Conservation (phyloP, 768 basidiomycete species). For the Melanogaster broomeanus region DNA sequence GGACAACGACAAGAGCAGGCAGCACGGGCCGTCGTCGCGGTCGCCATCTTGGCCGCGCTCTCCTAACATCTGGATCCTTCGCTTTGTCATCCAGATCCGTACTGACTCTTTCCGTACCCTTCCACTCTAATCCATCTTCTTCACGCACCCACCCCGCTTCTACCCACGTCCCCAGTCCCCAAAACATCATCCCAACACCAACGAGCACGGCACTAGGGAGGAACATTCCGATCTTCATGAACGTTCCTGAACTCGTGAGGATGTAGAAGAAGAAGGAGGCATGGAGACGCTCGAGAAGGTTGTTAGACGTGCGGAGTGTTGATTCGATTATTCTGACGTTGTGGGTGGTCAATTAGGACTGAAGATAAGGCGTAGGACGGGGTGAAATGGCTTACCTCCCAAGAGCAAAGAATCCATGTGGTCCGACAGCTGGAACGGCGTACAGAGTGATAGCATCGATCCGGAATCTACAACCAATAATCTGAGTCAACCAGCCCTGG, state of each 20-base stretch:
- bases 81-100: constrained; percentile 4
- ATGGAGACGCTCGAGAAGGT: constrained; percentile 92
- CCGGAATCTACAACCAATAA: constrained; percentile 62
- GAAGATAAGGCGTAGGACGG: neutral
- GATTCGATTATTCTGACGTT: constrained; percentile 75
- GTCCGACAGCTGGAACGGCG: constrained; percentile 83
- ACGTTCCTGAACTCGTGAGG: constrained; percentile 50
- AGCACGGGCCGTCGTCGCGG: constrained; percentile 55
- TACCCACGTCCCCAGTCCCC: constrained; percentile 76
- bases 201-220: constrained; percentile 86
- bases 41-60: constrained; percentile 5
- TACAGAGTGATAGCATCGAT: constrained; percentile 94
- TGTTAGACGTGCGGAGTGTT: constrained; percentile 86
- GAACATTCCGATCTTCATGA: constrained; percentile 89
- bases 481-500: neutral
- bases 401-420: constrained; percentile 93
- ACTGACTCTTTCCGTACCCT: constrained; percentile 11
- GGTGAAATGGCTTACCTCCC: constrained; percentile 62
- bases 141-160: constrained; percentile 56
- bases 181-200: constrained; percentile 83
- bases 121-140: neutral
- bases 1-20: constrained; percentile 51
- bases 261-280: constrained; percentile 98
- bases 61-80: neutral
- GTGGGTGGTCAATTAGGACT: neutral